These are phyloP conservation scores for Pichia membranifaciens DNA, from an alignment of 805 yeast genomes.

Conservation along the genomic window DNA sequence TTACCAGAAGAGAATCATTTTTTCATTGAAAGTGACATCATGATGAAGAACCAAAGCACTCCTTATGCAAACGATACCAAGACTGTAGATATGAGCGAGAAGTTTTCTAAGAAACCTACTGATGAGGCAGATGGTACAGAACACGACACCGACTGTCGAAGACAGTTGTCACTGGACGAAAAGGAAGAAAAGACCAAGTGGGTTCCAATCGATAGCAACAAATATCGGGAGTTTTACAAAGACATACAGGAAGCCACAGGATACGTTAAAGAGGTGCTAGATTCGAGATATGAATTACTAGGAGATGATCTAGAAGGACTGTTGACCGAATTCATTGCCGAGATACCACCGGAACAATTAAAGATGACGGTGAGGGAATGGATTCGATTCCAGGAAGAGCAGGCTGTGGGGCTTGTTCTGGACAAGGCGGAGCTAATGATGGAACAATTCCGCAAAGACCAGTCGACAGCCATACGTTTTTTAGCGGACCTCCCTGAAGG, in stretches of 20 bases:
- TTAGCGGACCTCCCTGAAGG: slow-evolving; percentile 34
- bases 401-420: slow-evolving; percentile 44
- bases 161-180: not conserved
- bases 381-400: slow-evolving; percentile 51
- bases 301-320: slow-evolving; percentile 63
- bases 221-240: slow-evolving; percentile 21
- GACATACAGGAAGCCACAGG: slow-evolving; percentile 31
- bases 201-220: slow-evolving; percentile 27
- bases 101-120: not conserved
- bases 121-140: not conserved
- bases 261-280: slow-evolving; percentile 22
- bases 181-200: slow-evolving; percentile 14
- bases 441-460: slow-evolving; percentile 41
- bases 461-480: slow-evolving; percentile 42
- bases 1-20: not conserved
- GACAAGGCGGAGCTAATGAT: slow-evolving; percentile 44
- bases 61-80: slow-evolving; percentile 9
- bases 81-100: not conserved
- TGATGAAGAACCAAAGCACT: slow-evolving; percentile 16
- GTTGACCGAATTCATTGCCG: slow-evolving; percentile 55
- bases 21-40: slow-evolving; percentile 3
- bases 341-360: slow-evolving; percentile 65
- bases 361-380: slow-evolving; percentile 68
- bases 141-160: not conserved
- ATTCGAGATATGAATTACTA: slow-evolving; percentile 34